Evolutionary conservation across 2,329 filamentous ascomycete species (phyloP), one percentile per base, ranked within the genome.

Genomic region (Pseudogymnoascus sp.): DNA sequence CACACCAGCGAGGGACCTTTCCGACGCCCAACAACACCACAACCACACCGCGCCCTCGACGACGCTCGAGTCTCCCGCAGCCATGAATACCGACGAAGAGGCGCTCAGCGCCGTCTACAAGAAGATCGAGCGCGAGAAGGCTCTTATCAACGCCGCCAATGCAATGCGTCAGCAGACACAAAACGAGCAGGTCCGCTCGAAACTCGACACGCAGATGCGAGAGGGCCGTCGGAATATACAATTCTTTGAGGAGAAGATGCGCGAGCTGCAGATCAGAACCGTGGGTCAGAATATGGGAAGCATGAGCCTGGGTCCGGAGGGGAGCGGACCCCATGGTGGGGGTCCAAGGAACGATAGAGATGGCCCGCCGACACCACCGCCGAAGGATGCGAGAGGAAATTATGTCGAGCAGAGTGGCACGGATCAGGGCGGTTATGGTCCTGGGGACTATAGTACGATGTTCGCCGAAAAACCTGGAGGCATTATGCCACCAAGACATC

Each of bases 41-140:
- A 58, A 38, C 37, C 32, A 38, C 14, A 58, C 8, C 57, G 37
- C 32, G 57, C 57, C 34, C 22, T 58, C 34, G 57, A 58, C 57
- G 37, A 58, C 57, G 57, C 34, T 39, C 34, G 47, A 54, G 47
- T 50, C 43, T 43, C 18, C 57, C 50, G 61, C 72, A 71, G 74
- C 75, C 76, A 78, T 73, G 73, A 86, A 86, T 81, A 83, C 81
- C 73, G 82, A 86, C 72, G 82, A 86, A 65, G 81, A 86, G 70
- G 79, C 81, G 67, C 80, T 86, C 76, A 85, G 85, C 76, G 89
- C 91, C 75, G 91, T 99, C 78, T 86, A 89, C 78, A 89, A 87
- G 79, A 97, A 99, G 88, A 97, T 99, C 76, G 91, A 97, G 81
- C 87, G 93, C 74, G 94, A 99, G 78, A 93, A 92, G 81, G 89